These are phyloP conservation scores for Ophiostoma ips DNA, from an alignment of 2,329 filamentous ascomycete species.

Conservation along the genomic window DNA sequence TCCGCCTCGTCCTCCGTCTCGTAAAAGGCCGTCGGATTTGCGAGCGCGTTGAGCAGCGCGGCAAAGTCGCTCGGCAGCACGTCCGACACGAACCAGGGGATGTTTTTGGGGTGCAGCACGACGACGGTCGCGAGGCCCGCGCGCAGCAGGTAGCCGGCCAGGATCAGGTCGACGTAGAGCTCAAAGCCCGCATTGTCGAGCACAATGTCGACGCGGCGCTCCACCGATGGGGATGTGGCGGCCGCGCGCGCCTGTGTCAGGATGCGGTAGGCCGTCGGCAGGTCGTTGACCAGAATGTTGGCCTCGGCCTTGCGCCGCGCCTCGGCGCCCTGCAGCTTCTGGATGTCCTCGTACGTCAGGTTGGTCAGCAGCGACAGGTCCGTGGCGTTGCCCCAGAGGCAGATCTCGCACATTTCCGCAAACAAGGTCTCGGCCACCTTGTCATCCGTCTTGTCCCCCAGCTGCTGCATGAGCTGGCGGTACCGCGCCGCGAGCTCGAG, in stretches of 20 bases:
- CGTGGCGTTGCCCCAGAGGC: conserved; percentile 93
- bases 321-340: conserved; percentile 82
- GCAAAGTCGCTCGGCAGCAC: conserved; percentile 77
- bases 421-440: conserved; percentile 51
- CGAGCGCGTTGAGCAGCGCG: conserved; percentile 68
- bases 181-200: conserved; percentile 97
- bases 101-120: conserved; percentile 82
- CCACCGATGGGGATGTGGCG: conserved; percentile 18
- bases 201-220: conserved; percentile 80
- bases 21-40: conserved; percentile 66
- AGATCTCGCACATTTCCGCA: conserved; percentile 88
- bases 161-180: conserved; percentile 84
- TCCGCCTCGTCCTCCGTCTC: conserved; percentile 56
- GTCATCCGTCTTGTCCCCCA: conserved; percentile 36
- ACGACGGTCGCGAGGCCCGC: conserved; percentile 74
- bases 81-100: conserved; percentile 98
- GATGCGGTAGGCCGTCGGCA: conserved; percentile 28
- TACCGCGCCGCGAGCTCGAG: conserved; percentile 29
- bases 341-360: conserved; percentile 87
- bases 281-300: conserved; percentile 84
- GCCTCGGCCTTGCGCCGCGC: conserved; percentile 76
- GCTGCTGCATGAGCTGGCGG: conserved; percentile 49
- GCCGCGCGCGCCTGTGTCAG: conserved; percentile 13
- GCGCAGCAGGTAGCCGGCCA: conserved; percentile 79
- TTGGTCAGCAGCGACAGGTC: conserved; percentile 84